Base-by-base conservation (phyloP, 441 rosid genomes). In the Aleurites moluccanus region DNA sequence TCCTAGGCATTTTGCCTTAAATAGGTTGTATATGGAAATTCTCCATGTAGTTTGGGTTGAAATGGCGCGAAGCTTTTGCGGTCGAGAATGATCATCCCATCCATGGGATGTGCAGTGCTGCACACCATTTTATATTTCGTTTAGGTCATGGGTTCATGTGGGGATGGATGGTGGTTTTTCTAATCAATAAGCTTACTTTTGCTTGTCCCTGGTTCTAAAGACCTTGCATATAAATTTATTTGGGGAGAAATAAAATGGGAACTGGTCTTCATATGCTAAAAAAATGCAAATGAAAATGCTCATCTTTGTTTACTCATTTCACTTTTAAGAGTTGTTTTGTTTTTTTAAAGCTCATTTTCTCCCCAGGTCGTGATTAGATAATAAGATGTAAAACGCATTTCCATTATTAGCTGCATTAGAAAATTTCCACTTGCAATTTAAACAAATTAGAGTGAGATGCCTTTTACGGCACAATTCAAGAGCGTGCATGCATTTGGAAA, bases 11-110 rank as follows among this genome's bases (percentile, higher is more conserved):
- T 78, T 73, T 75, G 59, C 79, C 72, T 16, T 60, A 53, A 38
- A 40, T 72, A 76, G 82, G 78, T 77, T 85, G 89, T 86, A 85
- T 73, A 85, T 83, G 82, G 87, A 81, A 77, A 60, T 27, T 79
- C 59, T 81, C 79, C 73, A 50, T 72, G 68, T 81, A 73, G 79
- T 79, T 73, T 69, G 79, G 79, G 74, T 82, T 80, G 65, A 82
- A 77, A 79, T 76, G 74, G 78, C 78, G 62, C 72, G 73, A 77
- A 71, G 75, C 74, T 78, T 30, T 75, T 69, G 74, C 74, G n/a
- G 69, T 45, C 64, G 59, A 50, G 18, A 18, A 49, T 49, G 50
- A 45, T 45, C 16, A 13, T 45, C 16, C 30, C 67, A n/a, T 73
- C 30, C 50, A 27, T 67, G 10, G 64, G 55, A 64, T 42, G 56